Conservation (phyloP, 176 grass and related monocot genomes). For the Carex myosuroides region DNA sequence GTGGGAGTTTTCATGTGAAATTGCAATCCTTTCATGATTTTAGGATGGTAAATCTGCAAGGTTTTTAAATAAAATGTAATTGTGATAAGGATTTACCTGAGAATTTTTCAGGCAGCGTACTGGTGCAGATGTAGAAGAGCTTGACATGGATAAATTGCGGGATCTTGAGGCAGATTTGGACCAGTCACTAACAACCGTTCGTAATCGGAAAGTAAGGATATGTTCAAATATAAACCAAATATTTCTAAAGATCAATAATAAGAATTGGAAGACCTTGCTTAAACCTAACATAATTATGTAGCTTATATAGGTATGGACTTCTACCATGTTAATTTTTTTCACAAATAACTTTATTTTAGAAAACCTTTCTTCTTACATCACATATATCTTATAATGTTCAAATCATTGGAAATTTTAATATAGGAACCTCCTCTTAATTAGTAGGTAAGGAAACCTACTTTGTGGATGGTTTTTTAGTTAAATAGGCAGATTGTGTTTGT, state of each 20-base stretch:
- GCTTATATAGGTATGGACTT: background rate
- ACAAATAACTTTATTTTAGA: background rate
- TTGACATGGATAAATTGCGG: conserved; percentile 74
- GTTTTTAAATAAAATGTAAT: background rate
- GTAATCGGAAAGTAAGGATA: conserved; percentile 53
- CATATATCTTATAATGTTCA: background rate
- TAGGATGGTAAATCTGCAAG: background rate
- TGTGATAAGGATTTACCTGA: background rate
- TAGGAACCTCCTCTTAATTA: background rate
- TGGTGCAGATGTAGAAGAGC: conserved; percentile 64
- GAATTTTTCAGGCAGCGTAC: conserved; percentile 57
- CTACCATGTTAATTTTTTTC: background rate
- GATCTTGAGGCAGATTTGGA: conserved; percentile 88
- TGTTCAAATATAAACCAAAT: background rate
- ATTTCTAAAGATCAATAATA: background rate
- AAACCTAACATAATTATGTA: background rate
- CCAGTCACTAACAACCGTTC: conserved; percentile 66
- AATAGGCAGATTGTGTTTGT: background rate
- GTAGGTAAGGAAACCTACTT: background rate
- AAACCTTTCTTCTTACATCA: background rate
- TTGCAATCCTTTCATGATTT: background rate
- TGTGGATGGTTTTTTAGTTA: background rate
- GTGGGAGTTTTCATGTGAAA: conserved; percentile 9
- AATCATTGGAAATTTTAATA: background rate
- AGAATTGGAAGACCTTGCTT: background rate